A percentile compares a stretch with the other conserved stretches of the same genome.
Conservation (phyloP, 1,284 basidiomycete genomes). For the Coniferiporia sulphurascens region DNA sequence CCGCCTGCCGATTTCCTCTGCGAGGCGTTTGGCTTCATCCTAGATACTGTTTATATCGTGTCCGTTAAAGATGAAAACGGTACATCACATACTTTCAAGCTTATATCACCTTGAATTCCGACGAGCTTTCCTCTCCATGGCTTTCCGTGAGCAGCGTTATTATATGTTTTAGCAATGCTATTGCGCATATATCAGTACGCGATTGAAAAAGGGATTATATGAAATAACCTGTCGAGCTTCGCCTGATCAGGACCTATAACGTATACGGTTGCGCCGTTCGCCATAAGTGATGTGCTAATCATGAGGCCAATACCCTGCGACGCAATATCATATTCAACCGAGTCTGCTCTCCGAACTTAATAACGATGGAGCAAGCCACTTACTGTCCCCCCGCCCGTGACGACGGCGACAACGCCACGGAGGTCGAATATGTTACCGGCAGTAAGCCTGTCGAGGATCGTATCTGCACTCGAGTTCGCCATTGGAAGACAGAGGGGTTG, state of each 20-base stretch:
- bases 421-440: constrained; percentile 41
- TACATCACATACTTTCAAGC: constrained; percentile 33
- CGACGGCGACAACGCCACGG: constrained; percentile 41
- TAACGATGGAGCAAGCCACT: constrained; percentile 19
- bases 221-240: constrained; percentile 36
- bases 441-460: constrained; percentile 31
- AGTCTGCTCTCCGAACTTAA: neutral
- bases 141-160: constrained; percentile 32
- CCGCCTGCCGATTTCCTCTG: constrained; percentile 36
- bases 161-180: constrained; percentile 36
- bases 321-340: neutral
- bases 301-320: constrained; percentile 45
- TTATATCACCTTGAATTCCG: constrained; percentile 41
- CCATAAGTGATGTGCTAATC: constrained; percentile 41
- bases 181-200: neutral
- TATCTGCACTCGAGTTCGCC: constrained; percentile 26
- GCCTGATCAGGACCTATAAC: constrained; percentile 42
- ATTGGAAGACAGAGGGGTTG: neutral
- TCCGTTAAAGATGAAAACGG: neutral
- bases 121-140: constrained; percentile 34
- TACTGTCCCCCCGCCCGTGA: constrained; percentile 46
- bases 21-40: constrained; percentile 43
- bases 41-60: constrained; percentile 18
- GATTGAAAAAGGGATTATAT: neutral
- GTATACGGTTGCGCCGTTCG: constrained; percentile 47